Base-by-base conservation (phyloP, 2,329 filamentous ascomycete species). In the Anthostomella pinea region DNA sequence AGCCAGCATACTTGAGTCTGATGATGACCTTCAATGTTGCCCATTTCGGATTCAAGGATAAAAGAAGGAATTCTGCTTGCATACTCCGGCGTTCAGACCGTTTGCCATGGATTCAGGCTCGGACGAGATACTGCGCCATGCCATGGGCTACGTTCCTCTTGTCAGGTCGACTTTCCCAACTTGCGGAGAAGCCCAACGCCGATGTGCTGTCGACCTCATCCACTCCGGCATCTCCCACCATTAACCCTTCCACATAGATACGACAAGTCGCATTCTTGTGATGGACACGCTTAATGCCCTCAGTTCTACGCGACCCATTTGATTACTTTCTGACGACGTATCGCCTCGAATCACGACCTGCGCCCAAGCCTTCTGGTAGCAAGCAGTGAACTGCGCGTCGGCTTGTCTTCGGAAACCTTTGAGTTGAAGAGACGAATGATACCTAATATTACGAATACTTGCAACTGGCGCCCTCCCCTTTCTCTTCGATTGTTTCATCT, bases 41-140 rank as follows among this genome's bases (percentile, higher is more conserved):
- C 38, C 38, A 30, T 46, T 33, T 42, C 43, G 28, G 46, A 41
- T 33, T 48, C 22, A 45, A 37, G 43, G 36, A 39, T 45, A 45
- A 41, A 51, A 31, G 41, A 52, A 45, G 41, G 22, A 25, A 40
- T 40, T 49, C 40, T 42, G 41, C 51, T 46, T 51, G 58, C 58
- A 67, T 66, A 59, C 54, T 59, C 54, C 35, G 65, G 65, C 58
- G 62, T 67, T 65, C 38, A 43, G 49, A n/a, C n/a, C n/a, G n/a
- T n/a, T n/a, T n/a, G n/a, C n/a, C n/a, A n/a, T n/a, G n/a, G n/a
- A n/a, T n/a, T n/a, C n/a, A n/a, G n/a, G n/a, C n/a, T n/a, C n/a
- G n/a, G n/a, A n/a, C n/a, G n/a, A n/a, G n/a, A n/a, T n/a, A n/a
- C n/a, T n/a, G n/a, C n/a, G n/a, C n/a, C n/a, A n/a, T n/a, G n/a